Percentiles rank a stretch among this genome's conserved stretches.
phyloP scores from a whole-genome alignment of 106 monocot species.

The Dendrobium catenatum region DNA sequence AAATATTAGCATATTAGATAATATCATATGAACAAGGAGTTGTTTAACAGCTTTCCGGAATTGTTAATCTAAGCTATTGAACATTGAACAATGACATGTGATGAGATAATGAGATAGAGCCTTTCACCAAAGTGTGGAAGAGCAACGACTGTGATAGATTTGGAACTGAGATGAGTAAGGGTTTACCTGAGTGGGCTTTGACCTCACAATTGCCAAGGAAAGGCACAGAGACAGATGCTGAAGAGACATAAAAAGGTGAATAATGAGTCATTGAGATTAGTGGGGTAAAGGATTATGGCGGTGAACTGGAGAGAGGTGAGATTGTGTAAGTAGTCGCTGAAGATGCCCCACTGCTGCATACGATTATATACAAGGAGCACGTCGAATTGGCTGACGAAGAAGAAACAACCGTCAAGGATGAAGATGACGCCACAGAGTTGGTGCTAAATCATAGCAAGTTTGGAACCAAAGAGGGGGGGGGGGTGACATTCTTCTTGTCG shows the following conservation, averaged over 20 bases:
- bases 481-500: no score
- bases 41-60: no score
- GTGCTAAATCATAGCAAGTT: background rate
- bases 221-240: conserved; percentile 10
- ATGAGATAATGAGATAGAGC: background rate
- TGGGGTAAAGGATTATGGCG: conserved; percentile 22
- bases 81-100: no score
- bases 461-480: no score
- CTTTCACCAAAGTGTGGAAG: conserved; percentile 44
- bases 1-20: no score
- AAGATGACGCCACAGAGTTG: conserved; percentile 82
- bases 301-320: no score
- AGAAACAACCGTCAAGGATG: conserved; percentile 46
- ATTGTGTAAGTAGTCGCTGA: no score
- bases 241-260: conserved; percentile 16
- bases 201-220: conserved; percentile 81
- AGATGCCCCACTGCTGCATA: no score
- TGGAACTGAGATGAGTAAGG: conserved; percentile 60
- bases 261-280: conserved; percentile 47
- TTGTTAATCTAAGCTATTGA: no score
- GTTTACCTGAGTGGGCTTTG: conserved; percentile 54
- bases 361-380: no score
- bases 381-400: conserved; percentile 28
- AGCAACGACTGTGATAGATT: conserved; percentile 74
- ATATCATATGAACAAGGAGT: no score